These are phyloP conservation scores for Corinectria fuckeliana DNA, from an alignment of 2,329 filamentous ascomycete genomes.

Conservation along the genomic window DNA sequence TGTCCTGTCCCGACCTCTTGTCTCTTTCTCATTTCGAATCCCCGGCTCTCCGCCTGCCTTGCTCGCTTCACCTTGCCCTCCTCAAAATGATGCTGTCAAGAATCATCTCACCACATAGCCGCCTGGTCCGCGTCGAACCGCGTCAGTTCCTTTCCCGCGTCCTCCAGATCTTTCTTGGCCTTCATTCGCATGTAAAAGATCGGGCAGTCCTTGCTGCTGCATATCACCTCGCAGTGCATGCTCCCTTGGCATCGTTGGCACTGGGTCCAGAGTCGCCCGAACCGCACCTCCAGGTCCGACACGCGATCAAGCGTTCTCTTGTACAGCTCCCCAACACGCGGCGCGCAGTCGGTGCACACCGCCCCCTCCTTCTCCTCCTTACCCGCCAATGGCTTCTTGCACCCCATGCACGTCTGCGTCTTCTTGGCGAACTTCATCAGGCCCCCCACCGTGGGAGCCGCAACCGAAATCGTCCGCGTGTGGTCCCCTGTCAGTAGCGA, in stretches of 20 bases:
- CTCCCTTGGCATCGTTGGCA: conserved; percentile 97
- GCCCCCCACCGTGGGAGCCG: conserved; percentile 87
- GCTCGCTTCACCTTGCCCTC: conserved; percentile 15
- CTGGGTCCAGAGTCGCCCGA: conserved; percentile 94
- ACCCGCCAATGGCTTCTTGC: conserved; percentile 90
- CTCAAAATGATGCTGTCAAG: neutral
- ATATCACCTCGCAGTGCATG: conserved; percentile 98
- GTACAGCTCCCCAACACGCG: conserved; percentile 89
- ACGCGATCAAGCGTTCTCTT: conserved; percentile 88
- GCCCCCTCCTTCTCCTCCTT: conserved; percentile 83
- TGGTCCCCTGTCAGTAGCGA: conserved; percentile 90
- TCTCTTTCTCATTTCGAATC: neutral
- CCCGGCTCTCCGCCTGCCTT: conserved; percentile 12
- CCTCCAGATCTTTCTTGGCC: conserved; percentile 98
- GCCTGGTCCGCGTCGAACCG: conserved; percentile 88
- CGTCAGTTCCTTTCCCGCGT: conserved; percentile 86
- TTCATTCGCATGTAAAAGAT: conserved; percentile 99
- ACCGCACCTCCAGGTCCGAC: conserved; percentile 90
- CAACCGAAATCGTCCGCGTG: conserved; percentile 91
- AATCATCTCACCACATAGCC: conserved; percentile 58
- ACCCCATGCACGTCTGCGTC: conserved; percentile 97
- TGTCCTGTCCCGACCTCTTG: too few relatives aligned
- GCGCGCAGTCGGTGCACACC: conserved; percentile 85
- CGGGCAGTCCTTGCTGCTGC: conserved; percentile 92
- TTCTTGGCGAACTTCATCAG: conserved; percentile 99